phyloP scores from a whole-genome alignment of 2,329 filamentous ascomycete species.

The Trematosphaeria pertusa region DNA sequence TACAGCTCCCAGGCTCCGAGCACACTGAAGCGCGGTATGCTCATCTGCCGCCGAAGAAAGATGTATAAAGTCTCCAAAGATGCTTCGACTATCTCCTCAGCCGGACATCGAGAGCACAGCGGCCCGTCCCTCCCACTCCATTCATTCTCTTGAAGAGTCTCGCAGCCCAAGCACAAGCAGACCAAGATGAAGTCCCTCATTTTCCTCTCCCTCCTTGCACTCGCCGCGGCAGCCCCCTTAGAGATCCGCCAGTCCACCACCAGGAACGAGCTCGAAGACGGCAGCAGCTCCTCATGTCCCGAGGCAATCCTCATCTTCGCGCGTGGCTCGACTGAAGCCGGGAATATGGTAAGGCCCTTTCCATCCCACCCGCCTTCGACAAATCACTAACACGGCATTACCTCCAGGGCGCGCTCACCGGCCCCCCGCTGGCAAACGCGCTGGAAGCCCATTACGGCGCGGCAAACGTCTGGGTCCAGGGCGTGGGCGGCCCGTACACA shows the following conservation, averaged over 20 bases:
- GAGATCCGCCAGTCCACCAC: constrained; percentile 23
- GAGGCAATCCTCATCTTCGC: constrained; percentile 39
- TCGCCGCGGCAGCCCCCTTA: constrained; percentile 18
- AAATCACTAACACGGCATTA: not conserved
- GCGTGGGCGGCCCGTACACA: constrained; percentile 45
- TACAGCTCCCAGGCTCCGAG: too few species aligned
- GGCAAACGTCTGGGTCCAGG: constrained; percentile 34
- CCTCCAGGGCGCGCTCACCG: constrained; percentile 26
- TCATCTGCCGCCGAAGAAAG: too few species aligned
- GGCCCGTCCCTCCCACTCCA: too few species aligned
- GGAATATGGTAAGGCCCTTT: constrained; percentile 32
- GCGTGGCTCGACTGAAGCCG: constrained; percentile 30
- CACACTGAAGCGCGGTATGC: too few species aligned
- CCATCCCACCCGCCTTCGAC: not conserved
- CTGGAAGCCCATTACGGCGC: constrained; percentile 33
- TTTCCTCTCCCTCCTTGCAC: constrained; percentile 19
- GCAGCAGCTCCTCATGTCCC: constrained; percentile 25
- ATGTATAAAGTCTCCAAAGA: too few species aligned
- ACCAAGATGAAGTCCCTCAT: constrained; percentile 27
- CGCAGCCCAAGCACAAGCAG: too few species aligned
- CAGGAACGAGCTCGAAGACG: constrained; percentile 31
- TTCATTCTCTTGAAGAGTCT: too few species aligned
- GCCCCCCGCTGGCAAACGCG: constrained; percentile 26
- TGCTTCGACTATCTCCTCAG: too few species aligned
- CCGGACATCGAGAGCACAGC: too few species aligned